Percentiles rank a stretch among this genome's conserved stretches.
These are phyloP conservation scores for Flaveria floridana DNA, from an alignment of 140 eudicot genomes.

Conservation along the genomic window DNA sequence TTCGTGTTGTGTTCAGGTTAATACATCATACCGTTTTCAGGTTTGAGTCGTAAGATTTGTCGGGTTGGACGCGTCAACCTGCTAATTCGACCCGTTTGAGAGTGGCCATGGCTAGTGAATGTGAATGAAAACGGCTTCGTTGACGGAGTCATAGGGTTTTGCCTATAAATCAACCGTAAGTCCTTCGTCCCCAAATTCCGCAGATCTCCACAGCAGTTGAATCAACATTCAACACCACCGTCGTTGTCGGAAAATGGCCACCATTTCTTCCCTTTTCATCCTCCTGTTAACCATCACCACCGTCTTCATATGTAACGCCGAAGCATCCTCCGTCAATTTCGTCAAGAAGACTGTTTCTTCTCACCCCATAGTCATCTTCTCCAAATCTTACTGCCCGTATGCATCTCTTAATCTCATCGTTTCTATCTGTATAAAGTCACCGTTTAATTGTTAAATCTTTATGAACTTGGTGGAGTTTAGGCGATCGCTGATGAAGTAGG, in stretches of 20 bases:
- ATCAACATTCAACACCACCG: conserved; percentile 3
- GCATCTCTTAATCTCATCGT: conserved; percentile 13
- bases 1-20: no score
- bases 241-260: conserved; percentile 36
- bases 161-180: background rate
- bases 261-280: conserved; percentile 20
- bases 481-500: no score
- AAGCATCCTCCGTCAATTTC: conserved; percentile 48
- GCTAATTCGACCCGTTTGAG: no score
- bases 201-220: background rate
- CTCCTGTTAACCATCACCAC: conserved; percentile 23
- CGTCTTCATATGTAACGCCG: conserved; percentile 21
- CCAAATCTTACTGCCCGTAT: conserved; percentile 99
- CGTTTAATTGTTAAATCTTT: no score
- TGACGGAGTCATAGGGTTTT: background rate
- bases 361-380: conserved; percentile 85
- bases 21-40: no score
- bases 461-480: no score
- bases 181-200: background rate
- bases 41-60: no score
- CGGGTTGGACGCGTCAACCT: no score
- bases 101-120: no score
- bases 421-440: background rate
- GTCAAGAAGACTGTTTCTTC: conserved; percentile 86
- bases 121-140: no score